phyloP scores from a whole-genome alignment of 768 basidiomycete species.

The Panaeolus papilionaceus region DNA sequence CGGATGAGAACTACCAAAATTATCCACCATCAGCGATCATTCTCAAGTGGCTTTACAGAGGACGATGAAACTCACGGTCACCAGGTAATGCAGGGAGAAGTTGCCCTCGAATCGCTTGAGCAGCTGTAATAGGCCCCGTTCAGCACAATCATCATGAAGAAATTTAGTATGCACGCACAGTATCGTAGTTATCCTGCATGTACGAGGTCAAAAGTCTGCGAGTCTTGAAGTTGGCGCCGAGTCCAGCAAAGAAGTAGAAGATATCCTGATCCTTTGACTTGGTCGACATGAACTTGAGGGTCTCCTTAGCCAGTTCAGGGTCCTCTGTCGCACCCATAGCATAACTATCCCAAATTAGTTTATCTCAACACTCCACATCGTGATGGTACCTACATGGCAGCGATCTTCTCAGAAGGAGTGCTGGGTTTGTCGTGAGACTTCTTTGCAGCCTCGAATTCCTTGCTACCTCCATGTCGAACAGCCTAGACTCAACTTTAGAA shows the following conservation, averaged over 20 bases:
- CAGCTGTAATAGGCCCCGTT: constrained; percentile 44
- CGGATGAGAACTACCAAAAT: constrained; percentile 39
- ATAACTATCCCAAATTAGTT: constrained; percentile 45
- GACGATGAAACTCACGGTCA: constrained; percentile 49
- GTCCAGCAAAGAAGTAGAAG: constrained; percentile 64
- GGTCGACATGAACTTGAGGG: constrained; percentile 62
- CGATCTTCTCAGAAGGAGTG: constrained; percentile 74
- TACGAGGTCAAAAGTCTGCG: constrained; percentile 61
- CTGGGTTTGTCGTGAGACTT: constrained; percentile 73
- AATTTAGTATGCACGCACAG: constrained; percentile 43
- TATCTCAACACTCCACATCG: not conserved
- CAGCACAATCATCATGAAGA: constrained; percentile 7
- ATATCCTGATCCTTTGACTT: constrained; percentile 68
- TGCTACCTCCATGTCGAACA: constrained; percentile 73
- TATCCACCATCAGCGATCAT: constrained; percentile 7
- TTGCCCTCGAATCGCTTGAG: constrained; percentile 76
- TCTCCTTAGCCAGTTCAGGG: constrained; percentile 60
- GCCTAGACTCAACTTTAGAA: constrained; percentile 46
- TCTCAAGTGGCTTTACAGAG: not conserved
- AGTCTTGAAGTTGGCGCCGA: constrained; percentile 60
- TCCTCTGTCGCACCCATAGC: constrained; percentile 72
- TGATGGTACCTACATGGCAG: constrained; percentile 62
- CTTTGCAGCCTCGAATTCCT: constrained; percentile 77
- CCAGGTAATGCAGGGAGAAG: constrained; percentile 58
- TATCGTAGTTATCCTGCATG: constrained; percentile 73